Conservation (phyloP, 768 basidiomycete species). For the Boletus reticuloceps region DNA sequence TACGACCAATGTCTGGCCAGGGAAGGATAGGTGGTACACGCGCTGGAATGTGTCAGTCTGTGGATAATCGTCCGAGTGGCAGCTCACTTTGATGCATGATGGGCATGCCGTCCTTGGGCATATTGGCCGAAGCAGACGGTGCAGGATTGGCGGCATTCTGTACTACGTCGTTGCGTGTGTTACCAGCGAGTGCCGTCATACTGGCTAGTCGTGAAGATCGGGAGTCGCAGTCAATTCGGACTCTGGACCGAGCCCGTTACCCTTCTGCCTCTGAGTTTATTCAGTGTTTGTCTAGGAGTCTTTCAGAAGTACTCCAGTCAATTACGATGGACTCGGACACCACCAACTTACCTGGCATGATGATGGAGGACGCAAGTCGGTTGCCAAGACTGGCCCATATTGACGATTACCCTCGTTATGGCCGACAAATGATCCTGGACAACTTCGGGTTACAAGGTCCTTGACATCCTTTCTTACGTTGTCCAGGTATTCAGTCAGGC, state of each 20-base stretch:
- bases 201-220: background rate
- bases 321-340: background rate
- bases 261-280: too few relatives aligned
- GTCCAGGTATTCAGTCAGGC: slow-evolving; percentile 1
- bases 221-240: too few relatives aligned
- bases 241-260: too few relatives aligned
- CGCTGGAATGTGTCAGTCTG: slow-evolving; percentile 15
- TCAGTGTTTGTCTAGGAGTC: too few relatives aligned
- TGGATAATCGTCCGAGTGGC: background rate
- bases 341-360: background rate
- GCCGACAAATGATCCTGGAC: slow-evolving; percentile 93
- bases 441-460: slow-evolving; percentile 84
- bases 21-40: slow-evolving; percentile 52
- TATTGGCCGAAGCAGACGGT: slow-evolving; percentile 7
- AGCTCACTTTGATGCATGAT: slow-evolving; percentile 36
- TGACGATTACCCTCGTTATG: slow-evolving; percentile 86
- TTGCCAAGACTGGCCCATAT: slow-evolving; percentile 37
- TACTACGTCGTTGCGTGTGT: slow-evolving; percentile 8
- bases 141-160: slow-evolving; percentile 13
- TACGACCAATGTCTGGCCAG: slow-evolving; percentile 82
- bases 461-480: background rate
- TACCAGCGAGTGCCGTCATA: slow-evolving; percentile 15
- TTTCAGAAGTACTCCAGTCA: too few relatives aligned
- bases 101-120: slow-evolving; percentile 37
- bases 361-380: slow-evolving; percentile 13